A percentile compares a stretch with the other conserved stretches of the same genome.
Evolutionary conservation across 2,329 filamentous ascomycete species (phyloP).

Genomic region (Biscogniauxia marginata): DNA sequence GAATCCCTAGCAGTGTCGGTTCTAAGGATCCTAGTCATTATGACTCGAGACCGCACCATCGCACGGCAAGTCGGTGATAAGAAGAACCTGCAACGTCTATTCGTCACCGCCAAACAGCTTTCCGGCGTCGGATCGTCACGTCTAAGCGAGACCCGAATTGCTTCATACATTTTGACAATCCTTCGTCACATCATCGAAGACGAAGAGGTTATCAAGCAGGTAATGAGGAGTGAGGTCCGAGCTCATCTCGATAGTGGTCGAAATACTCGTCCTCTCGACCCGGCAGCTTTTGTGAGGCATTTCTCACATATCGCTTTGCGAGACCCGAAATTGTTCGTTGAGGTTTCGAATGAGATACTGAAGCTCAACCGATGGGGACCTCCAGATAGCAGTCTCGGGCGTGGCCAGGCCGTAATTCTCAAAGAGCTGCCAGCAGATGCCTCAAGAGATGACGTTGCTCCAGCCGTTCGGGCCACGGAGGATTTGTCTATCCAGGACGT

Average conservation of each 20-base stretch:
- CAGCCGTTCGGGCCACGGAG: conserved; percentile 45
- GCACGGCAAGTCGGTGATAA: conserved; percentile 80
- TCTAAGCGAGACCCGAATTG: conserved; percentile 56
- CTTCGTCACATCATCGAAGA: conserved; percentile 94
- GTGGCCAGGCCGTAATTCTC: conserved; percentile 39
- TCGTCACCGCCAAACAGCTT: conserved; percentile 93
- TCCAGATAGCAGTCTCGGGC: conserved; percentile 32
- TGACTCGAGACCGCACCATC: conserved; percentile 76
- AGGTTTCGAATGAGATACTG: conserved; percentile 81
- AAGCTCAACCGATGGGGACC: conserved; percentile 64
- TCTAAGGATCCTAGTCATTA: conserved; percentile 78
- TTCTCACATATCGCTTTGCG: conserved; percentile 79
- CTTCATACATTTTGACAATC: conserved; percentile 73
- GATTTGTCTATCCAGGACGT: conserved; percentile 51
- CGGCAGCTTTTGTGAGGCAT: conserved; percentile 69
- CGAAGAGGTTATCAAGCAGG: conserved; percentile 82
- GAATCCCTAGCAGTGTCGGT: conserved; percentile 80
- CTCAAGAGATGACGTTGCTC: conserved; percentile 42
- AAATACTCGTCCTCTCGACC: conserved; percentile 61
- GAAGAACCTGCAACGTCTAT: conserved; percentile 83
- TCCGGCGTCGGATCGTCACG: conserved; percentile 74
- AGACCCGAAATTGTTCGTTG: conserved; percentile 80
- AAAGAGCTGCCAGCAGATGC: conserved; percentile 37
- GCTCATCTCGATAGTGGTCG: conserved; percentile 65
- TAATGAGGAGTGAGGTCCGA: conserved; percentile 88